These are phyloP conservation scores for Skeletonema tropicum DNA, from an alignment of 108 stramenopile genomes.

Conservation along the genomic window DNA sequence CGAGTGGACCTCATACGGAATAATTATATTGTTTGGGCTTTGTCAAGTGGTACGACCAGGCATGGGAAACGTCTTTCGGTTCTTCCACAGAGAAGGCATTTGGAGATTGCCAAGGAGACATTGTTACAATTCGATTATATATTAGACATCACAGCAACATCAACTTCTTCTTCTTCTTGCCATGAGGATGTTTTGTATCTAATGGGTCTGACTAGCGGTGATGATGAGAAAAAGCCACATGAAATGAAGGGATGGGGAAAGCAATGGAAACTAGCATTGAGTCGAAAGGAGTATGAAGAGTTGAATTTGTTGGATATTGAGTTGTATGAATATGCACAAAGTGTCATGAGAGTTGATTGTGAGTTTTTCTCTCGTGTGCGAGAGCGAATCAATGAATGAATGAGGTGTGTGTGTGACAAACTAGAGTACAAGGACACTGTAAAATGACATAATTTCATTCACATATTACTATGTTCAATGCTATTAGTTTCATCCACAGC, in stretches of 20 bases:
- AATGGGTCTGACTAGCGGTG: slow-evolving; percentile 14
- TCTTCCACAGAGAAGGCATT: background rate
- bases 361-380: background rate
- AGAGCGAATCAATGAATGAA: background rate
- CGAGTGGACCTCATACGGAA: background rate
- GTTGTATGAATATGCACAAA: slow-evolving; percentile 22
- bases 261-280: background rate
- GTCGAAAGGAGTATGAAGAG: background rate
- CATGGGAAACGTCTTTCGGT: background rate
- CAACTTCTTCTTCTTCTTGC: slow-evolving; percentile 13
- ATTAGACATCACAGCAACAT: slow-evolving; percentile 1
- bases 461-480: too few species aligned
- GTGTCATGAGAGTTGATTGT: slow-evolving; percentile 7
- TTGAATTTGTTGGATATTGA: slow-evolving; percentile 21
- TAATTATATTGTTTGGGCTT: slow-evolving; percentile 30
- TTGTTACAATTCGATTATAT: slow-evolving; percentile 24
- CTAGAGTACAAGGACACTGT: too few species aligned
- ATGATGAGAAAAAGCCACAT: background rate
- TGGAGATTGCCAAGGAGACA: slow-evolving; percentile 20
- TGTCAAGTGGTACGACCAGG: slow-evolving; percentile 6
- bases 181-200: background rate
- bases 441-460: too few species aligned
- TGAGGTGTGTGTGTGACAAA: too few species aligned
- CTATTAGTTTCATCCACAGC: too few species aligned
- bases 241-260: background rate